Percentiles rank a stretch among this genome's conserved stretches.
These are phyloP conservation scores for Ophiocordyceps robertsii DNA, from an alignment of 2,329 filamentous ascomycete species.

Conservation along the genomic window DNA sequence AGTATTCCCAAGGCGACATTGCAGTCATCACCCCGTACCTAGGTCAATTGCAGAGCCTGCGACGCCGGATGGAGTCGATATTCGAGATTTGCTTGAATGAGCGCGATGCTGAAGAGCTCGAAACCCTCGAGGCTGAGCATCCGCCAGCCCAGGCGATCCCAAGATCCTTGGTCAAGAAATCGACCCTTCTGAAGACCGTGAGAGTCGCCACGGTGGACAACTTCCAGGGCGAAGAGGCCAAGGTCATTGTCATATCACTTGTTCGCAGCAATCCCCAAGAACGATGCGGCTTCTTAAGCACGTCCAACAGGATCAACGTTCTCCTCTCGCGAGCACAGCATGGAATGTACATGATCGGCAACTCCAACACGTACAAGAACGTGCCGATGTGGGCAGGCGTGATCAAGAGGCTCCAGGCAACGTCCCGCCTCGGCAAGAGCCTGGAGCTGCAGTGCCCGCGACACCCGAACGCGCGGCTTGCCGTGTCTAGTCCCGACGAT, in stretches of 20 bases:
- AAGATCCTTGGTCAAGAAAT: constrained; percentile 7
- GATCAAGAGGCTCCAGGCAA: constrained; percentile 31
- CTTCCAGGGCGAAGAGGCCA: constrained; percentile 66
- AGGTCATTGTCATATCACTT: constrained; percentile 55
- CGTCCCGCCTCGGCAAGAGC: constrained; percentile 31
- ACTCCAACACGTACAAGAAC: constrained; percentile 39
- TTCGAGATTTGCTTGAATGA: constrained; percentile 54
- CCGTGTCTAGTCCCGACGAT: constrained; percentile 39
- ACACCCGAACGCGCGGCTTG: constrained; percentile 38
- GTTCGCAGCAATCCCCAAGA: constrained; percentile 51
- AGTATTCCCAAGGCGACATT: constrained; percentile 47
- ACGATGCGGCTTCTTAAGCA: constrained; percentile 52
- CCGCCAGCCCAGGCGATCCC: background rate
- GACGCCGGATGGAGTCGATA: constrained; percentile 24
- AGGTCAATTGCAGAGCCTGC: constrained; percentile 41
- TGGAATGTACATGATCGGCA: constrained; percentile 60
- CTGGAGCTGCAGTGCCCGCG: constrained; percentile 47
- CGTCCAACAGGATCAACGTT: constrained; percentile 56
- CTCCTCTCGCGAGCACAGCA: constrained; percentile 52
- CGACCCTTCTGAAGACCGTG: constrained; percentile 31
- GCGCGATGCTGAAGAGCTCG: constrained; percentile 42
- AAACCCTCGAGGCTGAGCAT: constrained; percentile 17
- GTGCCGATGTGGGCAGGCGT: constrained; percentile 54
- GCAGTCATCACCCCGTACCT: constrained; percentile 57
- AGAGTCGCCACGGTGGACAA: constrained; percentile 58